These are phyloP conservation scores for Paradendryphiella salina DNA, from an alignment of 2,329 filamentous ascomycete genomes.

Conservation along the genomic window DNA sequence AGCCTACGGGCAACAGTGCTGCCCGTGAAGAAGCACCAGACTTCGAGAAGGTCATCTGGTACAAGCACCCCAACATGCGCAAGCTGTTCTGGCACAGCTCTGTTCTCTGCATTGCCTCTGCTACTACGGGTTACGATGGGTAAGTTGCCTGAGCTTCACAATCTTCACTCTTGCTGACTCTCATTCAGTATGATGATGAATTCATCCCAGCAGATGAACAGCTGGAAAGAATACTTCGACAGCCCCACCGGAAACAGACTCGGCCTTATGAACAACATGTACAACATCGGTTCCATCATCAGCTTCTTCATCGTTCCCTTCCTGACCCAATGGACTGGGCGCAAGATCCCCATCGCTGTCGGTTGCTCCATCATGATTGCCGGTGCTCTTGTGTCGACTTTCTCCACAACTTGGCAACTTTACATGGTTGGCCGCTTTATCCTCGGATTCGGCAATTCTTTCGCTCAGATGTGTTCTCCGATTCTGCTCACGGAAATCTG, in stretches of 20 bases:
- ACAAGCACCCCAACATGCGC: conserved; percentile 58
- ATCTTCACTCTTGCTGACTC: background rate
- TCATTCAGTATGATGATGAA: conserved; percentile 50
- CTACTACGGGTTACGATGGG: conserved; percentile 62
- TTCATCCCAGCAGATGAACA: conserved; percentile 48
- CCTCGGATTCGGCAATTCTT: conserved; percentile 68
- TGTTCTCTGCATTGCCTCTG: conserved; percentile 58
- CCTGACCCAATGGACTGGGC: conserved; percentile 51
- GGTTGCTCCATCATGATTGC: conserved; percentile 53
- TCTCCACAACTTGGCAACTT: conserved; percentile 44
- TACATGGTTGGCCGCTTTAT: conserved; percentile 64
- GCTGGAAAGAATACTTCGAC: conserved; percentile 47
- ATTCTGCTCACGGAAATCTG: conserved; percentile 67
- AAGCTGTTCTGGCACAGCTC: conserved; percentile 59
- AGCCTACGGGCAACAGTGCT: conserved; percentile 23
- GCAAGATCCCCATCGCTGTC: conserved; percentile 47
- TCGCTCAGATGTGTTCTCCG: conserved; percentile 66
- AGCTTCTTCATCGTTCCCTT: conserved; percentile 43
- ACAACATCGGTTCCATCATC: conserved; percentile 48
- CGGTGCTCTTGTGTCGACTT: conserved; percentile 43
- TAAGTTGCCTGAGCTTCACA: conserved; percentile 31
- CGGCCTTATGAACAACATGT: conserved; percentile 53
- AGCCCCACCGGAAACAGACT: conserved; percentile 46
- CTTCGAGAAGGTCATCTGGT: conserved; percentile 58
- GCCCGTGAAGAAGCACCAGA: conserved; percentile 55